Evolutionary conservation across 768 basidiomycete species (phyloP).

Genomic region (Kwoniella pini): DNA sequence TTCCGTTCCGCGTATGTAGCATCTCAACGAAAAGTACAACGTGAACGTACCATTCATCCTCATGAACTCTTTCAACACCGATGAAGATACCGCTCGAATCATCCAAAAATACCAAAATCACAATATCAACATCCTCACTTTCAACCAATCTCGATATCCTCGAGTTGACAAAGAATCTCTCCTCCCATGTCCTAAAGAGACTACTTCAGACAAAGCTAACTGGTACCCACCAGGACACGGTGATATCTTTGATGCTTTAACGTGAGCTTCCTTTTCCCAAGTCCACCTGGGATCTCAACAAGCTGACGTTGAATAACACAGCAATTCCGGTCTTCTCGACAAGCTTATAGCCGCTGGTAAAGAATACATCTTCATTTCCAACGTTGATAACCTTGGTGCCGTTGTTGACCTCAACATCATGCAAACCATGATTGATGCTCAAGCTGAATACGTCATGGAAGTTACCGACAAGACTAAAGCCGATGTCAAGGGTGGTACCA

Average conservation of each 20-base stretch:
- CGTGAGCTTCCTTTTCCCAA: constrained; percentile 36
- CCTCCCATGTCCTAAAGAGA: constrained; percentile 75
- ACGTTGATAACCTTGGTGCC: constrained; percentile 94
- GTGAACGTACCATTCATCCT: constrained; percentile 95
- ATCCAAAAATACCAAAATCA: constrained; percentile 95
- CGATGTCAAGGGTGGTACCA: constrained; percentile 76
- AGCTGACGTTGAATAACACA: constrained; percentile 8
- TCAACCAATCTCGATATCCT: constrained; percentile 93
- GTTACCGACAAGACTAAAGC: constrained; percentile 97
- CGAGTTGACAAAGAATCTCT: constrained; percentile 87
- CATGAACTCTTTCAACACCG: constrained; percentile 99
- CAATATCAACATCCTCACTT: constrained; percentile 82
- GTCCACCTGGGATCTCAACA: not conserved
- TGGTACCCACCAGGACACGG: constrained; percentile 99
- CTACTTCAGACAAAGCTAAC: constrained; percentile 78
- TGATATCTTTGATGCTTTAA: constrained; percentile 88
- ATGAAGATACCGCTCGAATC: constrained; percentile 92
- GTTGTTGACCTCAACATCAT: constrained; percentile 82
- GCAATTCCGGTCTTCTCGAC: constrained; percentile 87
- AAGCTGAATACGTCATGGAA: constrained; percentile 89
- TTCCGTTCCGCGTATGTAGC: constrained; percentile 52
- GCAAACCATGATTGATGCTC: constrained; percentile 74
- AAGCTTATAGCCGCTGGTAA: constrained; percentile 87
- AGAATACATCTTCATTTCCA: constrained; percentile 96
- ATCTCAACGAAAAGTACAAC: constrained; percentile 78